Evolutionary conservation across 139 green algal genomes (phyloP), one percentile per base, ranked within the genome.

Genomic region (Tetradesmus obliquus): DNA sequence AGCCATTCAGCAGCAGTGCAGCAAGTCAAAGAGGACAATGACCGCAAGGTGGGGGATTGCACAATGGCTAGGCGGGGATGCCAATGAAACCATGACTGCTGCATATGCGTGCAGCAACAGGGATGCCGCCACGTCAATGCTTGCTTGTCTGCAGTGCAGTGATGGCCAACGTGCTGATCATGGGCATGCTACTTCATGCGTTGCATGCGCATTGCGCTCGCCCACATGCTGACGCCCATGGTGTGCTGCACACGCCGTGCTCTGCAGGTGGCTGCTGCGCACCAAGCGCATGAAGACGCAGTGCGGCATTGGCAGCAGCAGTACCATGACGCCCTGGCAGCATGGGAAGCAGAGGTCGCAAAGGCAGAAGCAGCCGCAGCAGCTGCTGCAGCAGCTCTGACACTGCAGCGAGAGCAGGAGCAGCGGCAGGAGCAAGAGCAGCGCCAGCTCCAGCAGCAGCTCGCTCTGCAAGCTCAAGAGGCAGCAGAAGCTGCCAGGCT

Each of bases 271-370:
- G 45, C 32, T n/a, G 86, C 69, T 84, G 86, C 88, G 15, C 74
- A 91, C 3, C 24, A 69, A 60, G 79, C 79, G 5, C 88, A 91
- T 72, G 79, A 10, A 66, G 58, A 10, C 53, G 79, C 88, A 22
- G 10, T 82, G 32, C 32, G 22, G 45, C n/a, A 81, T 1, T 88
- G 88, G 88, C 20, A 88, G 88, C 87, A 91, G 87, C 72, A 91
- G 55, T 91, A 84, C 74, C 3, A 53, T n/a, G 22, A 81, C 6
- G 87, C 53, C 19, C 54, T 76, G n/a, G 53, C n/a, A 79, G 87
- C 54, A 8, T 91, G 87, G 87, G 87, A 91, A 20, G 53, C 15
- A 22, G 19, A 60, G 22, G 58, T 87, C 10, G 79, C 79, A 82
- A n/a, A 45, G 66, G 58, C 88, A 66, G 53, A 91, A 51, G 87